These are phyloP conservation scores for Eucalyptus virginea DNA, from an alignment of 345 rosid species.

Conservation along the genomic window DNA sequence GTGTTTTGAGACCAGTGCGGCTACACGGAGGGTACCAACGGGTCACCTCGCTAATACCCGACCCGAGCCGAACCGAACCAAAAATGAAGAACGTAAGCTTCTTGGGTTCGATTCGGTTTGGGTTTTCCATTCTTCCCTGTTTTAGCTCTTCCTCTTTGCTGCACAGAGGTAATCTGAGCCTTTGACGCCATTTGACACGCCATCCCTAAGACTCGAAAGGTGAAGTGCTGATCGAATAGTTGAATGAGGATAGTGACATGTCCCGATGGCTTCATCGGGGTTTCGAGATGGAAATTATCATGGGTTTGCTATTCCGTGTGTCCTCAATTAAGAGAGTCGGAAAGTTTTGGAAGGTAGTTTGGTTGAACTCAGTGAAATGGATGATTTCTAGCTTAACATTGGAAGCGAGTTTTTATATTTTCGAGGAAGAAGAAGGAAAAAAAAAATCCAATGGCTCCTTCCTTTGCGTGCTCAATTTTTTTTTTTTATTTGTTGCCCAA, in stretches of 20 bases:
- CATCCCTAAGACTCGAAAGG: not conserved
- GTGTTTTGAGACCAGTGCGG: not conserved
- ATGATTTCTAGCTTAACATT: not conserved
- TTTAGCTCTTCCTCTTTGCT: not conserved
- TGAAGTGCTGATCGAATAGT: not conserved
- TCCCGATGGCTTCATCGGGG: not conserved
- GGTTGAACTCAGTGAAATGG: not conserved
- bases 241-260: not conserved
- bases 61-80: not conserved
- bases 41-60: not conserved
- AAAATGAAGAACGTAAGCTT: not conserved
- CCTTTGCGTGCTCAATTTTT: fast-evolving
- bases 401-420: not conserved
- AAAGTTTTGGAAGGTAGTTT: not conserved
- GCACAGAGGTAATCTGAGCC: not conserved
- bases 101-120: not conserved
- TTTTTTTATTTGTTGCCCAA: not conserved
- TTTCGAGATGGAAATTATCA: not conserved
- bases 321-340: not conserved
- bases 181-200: not conserved
- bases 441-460: not conserved
- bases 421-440: not conserved
- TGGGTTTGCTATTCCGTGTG: not conserved
- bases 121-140: too few relatives aligned
- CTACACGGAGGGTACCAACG: not conserved